Evolutionary conservation across 345 rosid genomes (phyloP), one percentile per base, ranked within the genome.

Genomic region (Populus pruinosa): DNA sequence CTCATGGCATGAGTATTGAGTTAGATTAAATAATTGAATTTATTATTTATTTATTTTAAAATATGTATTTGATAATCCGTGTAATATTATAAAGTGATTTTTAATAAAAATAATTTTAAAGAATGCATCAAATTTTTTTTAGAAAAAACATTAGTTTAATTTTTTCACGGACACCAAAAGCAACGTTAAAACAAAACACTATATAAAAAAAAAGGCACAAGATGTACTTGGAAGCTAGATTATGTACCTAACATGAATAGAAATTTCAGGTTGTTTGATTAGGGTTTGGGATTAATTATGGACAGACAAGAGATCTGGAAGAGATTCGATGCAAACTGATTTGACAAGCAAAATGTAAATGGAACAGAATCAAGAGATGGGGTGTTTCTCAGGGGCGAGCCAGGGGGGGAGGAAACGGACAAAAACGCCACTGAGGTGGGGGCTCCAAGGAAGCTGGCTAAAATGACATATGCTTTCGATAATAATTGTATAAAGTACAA

Each of bases 281-380:
- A 39, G 65, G 53, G 55, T 67, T 47, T 35, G 35, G 33, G 67
- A n/a, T 68, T 76, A 6, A 10, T 17, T 39, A 67, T 11, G 47
- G 69, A 31, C 23, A 67, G 82, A 82, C 84, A 81, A 35, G 80
- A 86, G 43, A 85, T 83, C 86, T 76, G 4, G 18, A 31, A 83
- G 86, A 83, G 86, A 83, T 86, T 69, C 70, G 85, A 69, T 69
- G 75, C 59, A 68, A 59, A 69, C 75, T 53, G 83, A 83, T 81
- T 75, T 43, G 87, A 79, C 81, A 79, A 70, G 33, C 71, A 39
- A 81, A 43, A 66, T 67, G 56, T 49, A 55, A 33, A 63, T 67
- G 43, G 64, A 63, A 75, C 65, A 85, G 36, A 33, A 33, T 33
- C 36, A 33, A 4, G 36, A 80, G 76, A 80, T 78, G 81, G 77